These are phyloP conservation scores for Boletus reticuloceps DNA, from an alignment of 768 basidiomycete species.

Conservation along the genomic window DNA sequence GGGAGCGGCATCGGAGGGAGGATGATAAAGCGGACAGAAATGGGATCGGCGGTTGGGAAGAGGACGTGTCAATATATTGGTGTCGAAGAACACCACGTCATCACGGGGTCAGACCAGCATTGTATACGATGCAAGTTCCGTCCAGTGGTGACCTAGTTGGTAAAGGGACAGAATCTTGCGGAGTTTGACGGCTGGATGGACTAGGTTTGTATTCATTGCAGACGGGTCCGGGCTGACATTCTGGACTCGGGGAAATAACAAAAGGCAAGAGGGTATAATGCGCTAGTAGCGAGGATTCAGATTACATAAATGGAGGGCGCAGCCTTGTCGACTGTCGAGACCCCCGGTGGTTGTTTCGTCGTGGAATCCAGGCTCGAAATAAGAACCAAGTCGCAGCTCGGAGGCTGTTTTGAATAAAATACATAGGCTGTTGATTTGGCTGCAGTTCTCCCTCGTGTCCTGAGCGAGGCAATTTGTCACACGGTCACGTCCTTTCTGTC, in stretches of 20 bases:
- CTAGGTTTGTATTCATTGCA: not conserved
- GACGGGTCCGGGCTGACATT: not conserved
- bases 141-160: no score
- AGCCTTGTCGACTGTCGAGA: not conserved
- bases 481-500: conserved; percentile 23
- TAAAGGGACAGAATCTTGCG: not conserved
- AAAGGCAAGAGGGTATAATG: no score
- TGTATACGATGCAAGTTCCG: no score
- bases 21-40: conserved; percentile 7
- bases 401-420: not conserved
- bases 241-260: no score
- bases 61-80: not conserved
- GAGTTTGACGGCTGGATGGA: not conserved
- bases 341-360: not conserved
- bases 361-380: not conserved
- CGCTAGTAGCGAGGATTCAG: no score
- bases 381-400: not conserved
- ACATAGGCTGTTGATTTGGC: not conserved
- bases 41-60: conserved; percentile 11
- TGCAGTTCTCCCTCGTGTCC: conserved; percentile 12
- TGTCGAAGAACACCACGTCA: conserved; percentile 6
- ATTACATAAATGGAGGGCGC: no score
- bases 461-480: conserved; percentile 17
- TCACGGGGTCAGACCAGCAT: not conserved
- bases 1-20: not conserved